A percentile compares a stretch with the other conserved stretches of the same genome.
These are phyloP conservation scores for Camelina laxa DNA, from an alignment of 345 rosid species.

Conservation along the genomic window DNA sequence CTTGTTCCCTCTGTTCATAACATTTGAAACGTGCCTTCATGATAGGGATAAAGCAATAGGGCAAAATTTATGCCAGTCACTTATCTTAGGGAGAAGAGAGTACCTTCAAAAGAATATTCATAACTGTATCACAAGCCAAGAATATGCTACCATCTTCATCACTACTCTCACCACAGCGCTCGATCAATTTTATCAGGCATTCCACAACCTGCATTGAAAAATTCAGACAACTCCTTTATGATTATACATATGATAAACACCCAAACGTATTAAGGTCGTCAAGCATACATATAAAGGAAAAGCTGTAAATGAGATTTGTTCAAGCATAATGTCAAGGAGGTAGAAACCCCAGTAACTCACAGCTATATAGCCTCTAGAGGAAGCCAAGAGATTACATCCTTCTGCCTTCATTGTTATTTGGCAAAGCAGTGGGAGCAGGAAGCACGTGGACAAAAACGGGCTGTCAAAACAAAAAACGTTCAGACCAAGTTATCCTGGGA, in stretches of 20 bases:
- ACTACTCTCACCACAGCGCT: constrained; percentile 42
- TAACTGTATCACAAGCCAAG: constrained; percentile 85
- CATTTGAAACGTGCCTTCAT: constrained; percentile 9
- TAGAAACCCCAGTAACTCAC: constrained; percentile 54
- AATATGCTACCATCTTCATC: constrained; percentile 58
- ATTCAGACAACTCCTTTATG: background rate
- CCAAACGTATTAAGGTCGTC: constrained; percentile 15
- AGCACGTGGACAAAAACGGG: constrained; percentile 69
- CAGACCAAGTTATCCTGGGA: constrained; percentile 35
- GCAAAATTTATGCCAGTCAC: constrained; percentile 1
- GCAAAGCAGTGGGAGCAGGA: constrained; percentile 89
- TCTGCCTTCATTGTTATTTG: constrained; percentile 75
- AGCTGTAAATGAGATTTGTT: constrained; percentile 3
- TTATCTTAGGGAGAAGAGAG: constrained; percentile 20
- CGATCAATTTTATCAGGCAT: constrained; percentile 67
- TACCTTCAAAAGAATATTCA: constrained; percentile 91
- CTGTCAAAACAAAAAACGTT: constrained; percentile 50
- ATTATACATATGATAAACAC: constrained; percentile 8
- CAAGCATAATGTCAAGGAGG: background rate
- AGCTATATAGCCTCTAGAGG: constrained; percentile 63
- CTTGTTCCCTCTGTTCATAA: constrained; percentile 56
- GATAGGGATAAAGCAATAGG: background rate
- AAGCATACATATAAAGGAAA: background rate
- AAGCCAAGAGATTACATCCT: constrained; percentile 67
- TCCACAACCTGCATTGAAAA: constrained; percentile 63